A percentile compares a stretch with the other conserved stretches of the same genome.
These are phyloP conservation scores for Hura crepitans DNA, from an alignment of 441 rosid genomes.

Conservation along the genomic window DNA sequence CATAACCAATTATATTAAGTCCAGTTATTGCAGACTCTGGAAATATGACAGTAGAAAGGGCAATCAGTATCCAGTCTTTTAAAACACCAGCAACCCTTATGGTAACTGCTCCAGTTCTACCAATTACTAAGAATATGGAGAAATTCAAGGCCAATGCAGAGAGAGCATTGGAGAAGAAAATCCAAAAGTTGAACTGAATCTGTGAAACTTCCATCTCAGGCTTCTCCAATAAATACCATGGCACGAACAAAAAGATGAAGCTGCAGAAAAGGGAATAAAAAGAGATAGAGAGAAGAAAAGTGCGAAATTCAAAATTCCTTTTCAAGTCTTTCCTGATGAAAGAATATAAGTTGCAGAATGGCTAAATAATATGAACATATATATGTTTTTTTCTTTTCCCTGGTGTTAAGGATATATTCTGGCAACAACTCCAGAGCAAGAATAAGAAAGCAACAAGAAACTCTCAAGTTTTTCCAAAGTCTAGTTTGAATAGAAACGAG, in stretches of 20 bases:
- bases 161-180: constrained; percentile 93
- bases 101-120: constrained; percentile 97
- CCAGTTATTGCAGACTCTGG: constrained; percentile 95
- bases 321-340: neutral
- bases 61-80: constrained; percentile 99
- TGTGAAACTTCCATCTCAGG: constrained; percentile 80
- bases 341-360: neutral
- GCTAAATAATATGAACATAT: neutral
- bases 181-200: constrained; percentile 97
- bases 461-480: neutral
- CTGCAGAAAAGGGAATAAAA: constrained; percentile 40
- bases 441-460: neutral
- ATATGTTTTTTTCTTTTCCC: neutral
- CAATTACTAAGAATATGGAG: constrained; percentile 94
- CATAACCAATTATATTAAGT: constrained; percentile 90
- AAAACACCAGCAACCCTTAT: constrained; percentile 98
- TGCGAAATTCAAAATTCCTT: constrained; percentile 16
- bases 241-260: constrained; percentile 86
- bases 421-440: neutral
- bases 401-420: neutral
- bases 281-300: neutral
- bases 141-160: constrained; percentile 94
- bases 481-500: neutral
- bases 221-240: constrained; percentile 94
- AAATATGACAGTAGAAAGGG: constrained; percentile 97